Evolutionary conservation across 225 moss, liverwort and hornwort genomes (phyloP).

Genomic region (Pseudoscleropodium purum): DNA sequence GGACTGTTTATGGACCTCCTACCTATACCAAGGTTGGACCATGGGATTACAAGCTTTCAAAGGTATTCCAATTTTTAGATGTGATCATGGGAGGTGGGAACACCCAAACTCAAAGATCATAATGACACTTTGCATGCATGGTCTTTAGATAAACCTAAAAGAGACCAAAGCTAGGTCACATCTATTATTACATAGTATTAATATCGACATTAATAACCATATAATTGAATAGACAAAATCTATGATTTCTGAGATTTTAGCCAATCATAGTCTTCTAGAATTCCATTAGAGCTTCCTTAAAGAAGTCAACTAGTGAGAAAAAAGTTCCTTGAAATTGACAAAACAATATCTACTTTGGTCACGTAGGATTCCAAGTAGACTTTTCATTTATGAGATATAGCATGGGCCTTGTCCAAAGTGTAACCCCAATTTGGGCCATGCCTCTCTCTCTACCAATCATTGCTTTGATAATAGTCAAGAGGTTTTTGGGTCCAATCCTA

Average conservation of each 20-base stretch:
- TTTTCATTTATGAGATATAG: fast-evolving
- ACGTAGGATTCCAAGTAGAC: background rate
- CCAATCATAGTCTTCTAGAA: fast-evolving
- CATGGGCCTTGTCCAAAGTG: background rate
- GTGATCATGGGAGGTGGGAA: background rate
- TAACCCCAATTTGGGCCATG: fast-evolving
- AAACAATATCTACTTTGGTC: background rate
- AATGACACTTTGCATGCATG: background rate
- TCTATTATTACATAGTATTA: background rate
- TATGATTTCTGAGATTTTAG: background rate
- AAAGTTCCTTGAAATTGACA: background rate
- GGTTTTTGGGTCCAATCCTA: fast-evolving
- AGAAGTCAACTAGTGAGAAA: fast-evolving
- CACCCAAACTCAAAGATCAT: background rate
- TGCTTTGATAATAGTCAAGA: background rate
- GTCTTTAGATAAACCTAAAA: background rate
- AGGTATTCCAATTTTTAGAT: background rate
- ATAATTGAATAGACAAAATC: background rate
- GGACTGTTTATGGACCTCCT: background rate
- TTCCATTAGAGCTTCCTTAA: background rate
- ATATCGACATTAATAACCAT: fast-evolving
- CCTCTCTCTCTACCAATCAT: fast-evolving
- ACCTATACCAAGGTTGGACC: background rate
- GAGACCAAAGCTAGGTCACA: fast-evolving
- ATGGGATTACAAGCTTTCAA: background rate